Conservation (phyloP, 2,329 filamentous ascomycete genomes). For the Thielaviopsis punctulata region DNA sequence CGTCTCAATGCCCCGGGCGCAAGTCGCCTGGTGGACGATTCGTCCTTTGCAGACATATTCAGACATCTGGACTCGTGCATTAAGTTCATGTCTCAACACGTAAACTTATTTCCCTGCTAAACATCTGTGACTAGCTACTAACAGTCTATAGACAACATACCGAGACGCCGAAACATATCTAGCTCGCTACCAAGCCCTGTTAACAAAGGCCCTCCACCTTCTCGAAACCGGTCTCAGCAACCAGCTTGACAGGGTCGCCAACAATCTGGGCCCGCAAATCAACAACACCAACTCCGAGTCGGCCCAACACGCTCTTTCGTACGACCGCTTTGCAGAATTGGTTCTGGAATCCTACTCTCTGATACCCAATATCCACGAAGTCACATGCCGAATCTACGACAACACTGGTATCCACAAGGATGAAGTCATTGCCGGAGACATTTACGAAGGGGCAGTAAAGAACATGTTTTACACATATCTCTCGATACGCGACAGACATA, state of each 20-base stretch:
- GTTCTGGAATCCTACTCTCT: conserved; percentile 38
- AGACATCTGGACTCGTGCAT: conserved; percentile 78
- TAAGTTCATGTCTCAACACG: conserved; percentile 78
- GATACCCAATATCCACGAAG: conserved; percentile 37
- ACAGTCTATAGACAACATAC: conserved; percentile 47
- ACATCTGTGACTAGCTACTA: conserved; percentile 11
- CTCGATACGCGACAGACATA: conserved; percentile 33
- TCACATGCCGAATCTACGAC: conserved; percentile 35
- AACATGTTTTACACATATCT: conserved; percentile 38
- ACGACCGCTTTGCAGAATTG: conserved; percentile 42
- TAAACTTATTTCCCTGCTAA: conserved; percentile 24
- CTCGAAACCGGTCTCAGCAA: conserved; percentile 39
- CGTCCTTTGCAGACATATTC: conserved; percentile 77
- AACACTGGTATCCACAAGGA: conserved; percentile 29
- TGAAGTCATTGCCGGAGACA: conserved; percentile 28
- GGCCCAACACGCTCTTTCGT: conserved; percentile 40
- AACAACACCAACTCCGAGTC: conserved; percentile 38
- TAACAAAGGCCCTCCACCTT: conserved; percentile 48
- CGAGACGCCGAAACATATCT: conserved; percentile 78
- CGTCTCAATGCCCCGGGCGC: conserved; percentile 85
- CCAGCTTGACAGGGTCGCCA: conserved; percentile 34
- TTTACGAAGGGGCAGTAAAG: conserved; percentile 35
- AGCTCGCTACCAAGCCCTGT: conserved; percentile 67
- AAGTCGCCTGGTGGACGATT: conserved; percentile 65
- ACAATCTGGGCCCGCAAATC: conserved; percentile 38